Percentiles rank a stretch among this genome's conserved stretches.
phyloP scores from a whole-genome alignment of 805 yeast genomes.

The Sugiyamaella chiloensis region DNA sequence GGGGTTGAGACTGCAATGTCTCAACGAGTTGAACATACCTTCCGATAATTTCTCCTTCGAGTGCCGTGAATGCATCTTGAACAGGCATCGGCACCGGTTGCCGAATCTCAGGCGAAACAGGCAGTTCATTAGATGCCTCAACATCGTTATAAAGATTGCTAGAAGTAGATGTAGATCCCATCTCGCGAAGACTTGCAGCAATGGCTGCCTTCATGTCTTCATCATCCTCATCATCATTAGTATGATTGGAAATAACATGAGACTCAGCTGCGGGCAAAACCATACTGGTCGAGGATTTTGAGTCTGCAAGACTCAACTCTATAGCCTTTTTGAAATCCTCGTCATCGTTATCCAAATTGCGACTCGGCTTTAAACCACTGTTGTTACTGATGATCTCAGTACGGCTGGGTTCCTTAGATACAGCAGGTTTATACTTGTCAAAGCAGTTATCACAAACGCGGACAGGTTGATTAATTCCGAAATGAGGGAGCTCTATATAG shows the following conservation, averaged over 20 bases:
- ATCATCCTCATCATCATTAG: constrained; percentile 60
- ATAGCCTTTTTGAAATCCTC: constrained; percentile 77
- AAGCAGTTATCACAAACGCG: constrained; percentile 91
- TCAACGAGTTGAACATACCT: constrained; percentile 67
- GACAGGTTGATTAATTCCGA: constrained; percentile 86
- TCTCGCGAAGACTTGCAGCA: constrained; percentile 81
- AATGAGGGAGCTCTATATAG: constrained; percentile 64
- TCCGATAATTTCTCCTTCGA: constrained; percentile 68
- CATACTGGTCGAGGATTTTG: constrained; percentile 21
- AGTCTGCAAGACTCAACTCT: constrained; percentile 69
- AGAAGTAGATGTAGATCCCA: constrained; percentile 38
- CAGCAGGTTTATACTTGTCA: constrained; percentile 46
- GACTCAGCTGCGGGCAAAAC: not conserved
- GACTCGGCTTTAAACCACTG: constrained; percentile 7
- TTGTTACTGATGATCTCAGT: constrained; percentile 10
- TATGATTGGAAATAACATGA: constrained; percentile 8
- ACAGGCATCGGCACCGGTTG: too few species aligned
- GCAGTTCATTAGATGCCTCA: not conserved
- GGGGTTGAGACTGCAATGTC: constrained; percentile 46
- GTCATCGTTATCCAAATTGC: constrained; percentile 48
- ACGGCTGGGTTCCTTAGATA: constrained; percentile 15
- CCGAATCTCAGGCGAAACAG: not conserved
- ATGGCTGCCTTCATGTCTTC: constrained; percentile 92
- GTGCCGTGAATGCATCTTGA: constrained; percentile 44
- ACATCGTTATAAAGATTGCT: not conserved